These are phyloP conservation scores for Coemansia sp. DNA, from an alignment of 192 early-diverging fungal genomes.

Conservation along the genomic window DNA sequence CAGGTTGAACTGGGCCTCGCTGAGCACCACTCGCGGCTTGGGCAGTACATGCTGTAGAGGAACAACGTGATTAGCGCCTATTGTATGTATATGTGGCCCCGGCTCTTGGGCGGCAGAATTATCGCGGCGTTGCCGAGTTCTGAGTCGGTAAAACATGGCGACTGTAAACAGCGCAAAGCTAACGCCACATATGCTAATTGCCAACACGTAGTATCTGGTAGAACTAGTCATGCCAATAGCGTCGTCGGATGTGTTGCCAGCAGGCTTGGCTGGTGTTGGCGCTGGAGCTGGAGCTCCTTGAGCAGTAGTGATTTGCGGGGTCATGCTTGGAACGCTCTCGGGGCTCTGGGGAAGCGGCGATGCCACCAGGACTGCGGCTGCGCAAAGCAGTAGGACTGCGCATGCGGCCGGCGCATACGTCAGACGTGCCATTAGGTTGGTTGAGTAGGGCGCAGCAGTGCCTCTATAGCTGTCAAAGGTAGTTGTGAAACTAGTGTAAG, in stretches of 20 bases:
- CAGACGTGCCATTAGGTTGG: background rate
- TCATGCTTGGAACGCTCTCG: background rate
- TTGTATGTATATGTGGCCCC: background rate
- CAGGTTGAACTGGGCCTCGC: slow-evolving; percentile 35
- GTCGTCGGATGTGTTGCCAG: background rate
- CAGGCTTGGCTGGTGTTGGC: background rate
- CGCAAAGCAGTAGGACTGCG: background rate
- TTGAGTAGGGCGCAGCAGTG: background rate
- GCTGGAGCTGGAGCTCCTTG: background rate
- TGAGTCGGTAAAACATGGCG: slow-evolving; percentile 21
- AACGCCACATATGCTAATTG: slow-evolving; percentile 20
- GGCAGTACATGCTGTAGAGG: background rate
- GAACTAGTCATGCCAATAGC: background rate
- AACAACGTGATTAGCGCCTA: background rate
- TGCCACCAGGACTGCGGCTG: background rate
- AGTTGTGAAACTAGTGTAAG: background rate
- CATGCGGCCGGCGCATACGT: background rate
- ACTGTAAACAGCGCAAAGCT: slow-evolving; percentile 20
- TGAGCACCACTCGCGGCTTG: slow-evolving; percentile 24
- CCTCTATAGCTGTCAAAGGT: background rate
- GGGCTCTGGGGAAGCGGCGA: slow-evolving; percentile 2
- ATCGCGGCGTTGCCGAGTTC: slow-evolving; percentile 8
- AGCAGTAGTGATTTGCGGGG: background rate
- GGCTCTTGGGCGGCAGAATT: background rate
- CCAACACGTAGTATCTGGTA: slow-evolving; percentile 28